Evolutionary conservation across 805 yeast species (phyloP), one percentile per base, ranked within the genome.

Genomic region (Saccharomycopsis sp.): DNA sequence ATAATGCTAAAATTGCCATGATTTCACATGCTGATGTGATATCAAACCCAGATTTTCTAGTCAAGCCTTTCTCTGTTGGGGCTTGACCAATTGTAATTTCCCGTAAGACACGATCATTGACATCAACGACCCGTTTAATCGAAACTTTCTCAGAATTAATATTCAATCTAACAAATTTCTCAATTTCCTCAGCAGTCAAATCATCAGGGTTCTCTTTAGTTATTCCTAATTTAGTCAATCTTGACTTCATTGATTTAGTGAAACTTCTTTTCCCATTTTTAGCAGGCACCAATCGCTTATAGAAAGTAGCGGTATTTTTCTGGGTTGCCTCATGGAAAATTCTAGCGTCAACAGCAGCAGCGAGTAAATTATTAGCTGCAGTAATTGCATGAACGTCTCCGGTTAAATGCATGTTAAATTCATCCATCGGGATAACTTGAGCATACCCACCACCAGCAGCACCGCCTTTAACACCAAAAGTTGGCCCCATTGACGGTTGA

Each of bases 361-460:
- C 88, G 51, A 84, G 66, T 58, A 84, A 67, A 63, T 84, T 84
- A 61, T 82, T 81, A 43, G 93, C 93, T 70, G 80, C 80, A 46
- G 87, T 77, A 57, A 84, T 82, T 38, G 93, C 90, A 60, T 84
- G 93, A 50, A 84, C 83, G 63, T 83, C 93, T 61, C 93, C 93
- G 40, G 93, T 83, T 51, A 83, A 75, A 60, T 83, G 90, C 83
- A 83, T 75, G 68, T 83, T 83, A 69, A 83, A 83, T 59, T 83
- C 93, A 63, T 83, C 90, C 93, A 83, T 83, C 52, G 93, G 93
- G 60, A 83, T 81, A 26, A 83, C 93, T 64, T 83, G 90, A 23
- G 93, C 80, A 59, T 82, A 83, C 49, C 93, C 93, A 62, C 93
- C 90, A 61, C 93, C 93, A 5, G 93, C 93, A 54, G 93, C 93